Evolutionary conservation across 2,329 filamentous ascomycete genomes (phyloP).

Genomic region (Xylariales sp.): DNA sequence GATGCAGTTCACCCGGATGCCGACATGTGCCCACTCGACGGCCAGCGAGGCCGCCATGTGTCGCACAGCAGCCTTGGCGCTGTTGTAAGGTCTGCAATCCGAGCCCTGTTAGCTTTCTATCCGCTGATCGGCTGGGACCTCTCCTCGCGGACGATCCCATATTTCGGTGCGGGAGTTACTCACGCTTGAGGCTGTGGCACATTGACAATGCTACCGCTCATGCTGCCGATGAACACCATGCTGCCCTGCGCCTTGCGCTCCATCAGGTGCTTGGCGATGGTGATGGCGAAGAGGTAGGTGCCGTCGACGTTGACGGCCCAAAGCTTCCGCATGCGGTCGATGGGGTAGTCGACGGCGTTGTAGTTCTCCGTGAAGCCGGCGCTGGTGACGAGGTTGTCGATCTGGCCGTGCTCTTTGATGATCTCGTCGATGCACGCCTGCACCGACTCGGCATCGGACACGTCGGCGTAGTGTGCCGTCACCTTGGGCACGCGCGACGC

Average conservation of each 20-base stretch:
- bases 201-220: constrained; percentile 94
- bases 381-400: constrained; percentile 94
- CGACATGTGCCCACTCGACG: constrained; percentile 90
- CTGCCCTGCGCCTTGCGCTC: constrained; percentile 80
- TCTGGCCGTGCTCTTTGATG: constrained; percentile 77
- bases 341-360: constrained; percentile 88
- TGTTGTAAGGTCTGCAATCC: constrained; percentile 79
- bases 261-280: constrained; percentile 89
- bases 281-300: constrained; percentile 87
- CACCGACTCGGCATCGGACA: constrained; percentile 83
- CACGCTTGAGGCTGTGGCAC: constrained; percentile 90
- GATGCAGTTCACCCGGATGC: constrained; percentile 95
- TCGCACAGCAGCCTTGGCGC: constrained; percentile 89
- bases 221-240: constrained; percentile 95
- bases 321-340: constrained; percentile 90
- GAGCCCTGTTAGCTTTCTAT: constrained; percentile 33
- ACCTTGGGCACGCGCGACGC: constrained; percentile 79
- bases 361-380: constrained; percentile 98
- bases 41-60: constrained; percentile 89
- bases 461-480: constrained; percentile 90
- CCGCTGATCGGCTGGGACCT: neutral
- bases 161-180: constrained; percentile 43
- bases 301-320: constrained; percentile 95
- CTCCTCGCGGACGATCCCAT: neutral
- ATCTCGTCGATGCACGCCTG: constrained; percentile 78